phyloP scores from a whole-genome alignment of 441 rosid species.

The Kokia cookei region DNA sequence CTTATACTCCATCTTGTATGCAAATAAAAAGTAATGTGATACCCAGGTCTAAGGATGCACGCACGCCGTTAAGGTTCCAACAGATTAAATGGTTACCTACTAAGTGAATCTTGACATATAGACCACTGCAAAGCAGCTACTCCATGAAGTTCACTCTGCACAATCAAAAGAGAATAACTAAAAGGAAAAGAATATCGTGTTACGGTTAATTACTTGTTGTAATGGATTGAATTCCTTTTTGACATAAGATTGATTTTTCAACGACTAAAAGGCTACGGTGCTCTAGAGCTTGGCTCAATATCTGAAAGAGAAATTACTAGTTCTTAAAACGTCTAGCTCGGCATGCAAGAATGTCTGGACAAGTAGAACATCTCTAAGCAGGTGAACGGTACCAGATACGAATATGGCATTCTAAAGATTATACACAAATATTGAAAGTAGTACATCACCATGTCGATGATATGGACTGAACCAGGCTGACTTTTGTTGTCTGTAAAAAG shows the following conservation, averaged over 20 bases:
- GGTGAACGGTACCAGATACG: neutral
- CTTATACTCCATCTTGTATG: neutral
- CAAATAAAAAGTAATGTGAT: neutral
- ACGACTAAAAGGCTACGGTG: neutral
- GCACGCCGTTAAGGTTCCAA: neutral
- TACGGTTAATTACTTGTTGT: neutral
- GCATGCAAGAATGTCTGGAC: neutral
- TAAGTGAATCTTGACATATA: conserved; percentile 82
- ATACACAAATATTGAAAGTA: neutral
- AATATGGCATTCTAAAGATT: neutral
- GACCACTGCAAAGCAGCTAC: conserved; percentile 95
- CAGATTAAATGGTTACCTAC: conserved; percentile 27
- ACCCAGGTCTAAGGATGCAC: neutral
- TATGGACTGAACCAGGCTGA: no score
- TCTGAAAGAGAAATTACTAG: neutral
- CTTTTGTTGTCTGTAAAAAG: no score
- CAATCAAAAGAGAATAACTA: conserved; percentile 8
- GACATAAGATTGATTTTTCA: neutral
- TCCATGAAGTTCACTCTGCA: conserved; percentile 92
- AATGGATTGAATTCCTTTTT: neutral
- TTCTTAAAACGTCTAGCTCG: neutral
- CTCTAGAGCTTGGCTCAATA: neutral
- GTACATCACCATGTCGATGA: no score
- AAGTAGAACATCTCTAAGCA: neutral
- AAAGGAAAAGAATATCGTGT: neutral